phyloP scores from a whole-genome alignment of 2,329 filamentous ascomycete species.

The Pseudodiploospora longispora region DNA sequence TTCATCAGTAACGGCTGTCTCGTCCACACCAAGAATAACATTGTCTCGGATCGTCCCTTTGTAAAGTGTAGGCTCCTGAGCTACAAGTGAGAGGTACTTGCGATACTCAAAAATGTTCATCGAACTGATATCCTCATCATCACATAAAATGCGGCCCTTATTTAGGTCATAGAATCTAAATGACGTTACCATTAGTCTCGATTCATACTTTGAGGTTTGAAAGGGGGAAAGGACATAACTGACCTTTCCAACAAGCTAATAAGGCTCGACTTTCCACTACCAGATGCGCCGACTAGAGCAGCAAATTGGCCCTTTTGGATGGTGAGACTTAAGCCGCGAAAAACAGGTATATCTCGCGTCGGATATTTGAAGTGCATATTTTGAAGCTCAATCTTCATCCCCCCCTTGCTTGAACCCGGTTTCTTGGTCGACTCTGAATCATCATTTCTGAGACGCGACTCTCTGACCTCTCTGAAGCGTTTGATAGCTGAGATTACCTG shows the following conservation, averaged over 20 bases:
- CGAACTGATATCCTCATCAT: constrained; percentile 49
- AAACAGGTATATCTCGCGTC: constrained; percentile 47
- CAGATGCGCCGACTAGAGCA: constrained; percentile 61
- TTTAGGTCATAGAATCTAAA: constrained; percentile 60
- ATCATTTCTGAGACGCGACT: constrained; percentile 30
- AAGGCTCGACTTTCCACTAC: constrained; percentile 66
- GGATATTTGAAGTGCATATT: constrained; percentile 55
- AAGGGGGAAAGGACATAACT: neutral
- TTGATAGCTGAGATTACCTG: constrained; percentile 52
- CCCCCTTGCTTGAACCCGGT: constrained; percentile 34
- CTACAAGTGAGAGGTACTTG: constrained; percentile 58
- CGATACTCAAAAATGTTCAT: constrained; percentile 57
- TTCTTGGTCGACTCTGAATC: constrained; percentile 26
- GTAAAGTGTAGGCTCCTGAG: constrained; percentile 67
- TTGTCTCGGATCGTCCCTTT: constrained; percentile 63
- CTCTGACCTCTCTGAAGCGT: constrained; percentile 46
- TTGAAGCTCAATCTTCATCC: constrained; percentile 48
- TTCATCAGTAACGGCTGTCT: constrained; percentile 42
- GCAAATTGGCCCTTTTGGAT: constrained; percentile 63
- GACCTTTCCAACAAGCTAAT: constrained; percentile 52
- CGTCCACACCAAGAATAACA: constrained; percentile 55
- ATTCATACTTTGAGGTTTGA: neutral
- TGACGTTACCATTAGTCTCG: too few species aligned
- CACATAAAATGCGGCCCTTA: constrained; percentile 56
- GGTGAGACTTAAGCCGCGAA: constrained; percentile 53